These are phyloP conservation scores for Phytophthora hibernalis DNA, from an alignment of 352 stramenopile species.

Conservation along the genomic window DNA sequence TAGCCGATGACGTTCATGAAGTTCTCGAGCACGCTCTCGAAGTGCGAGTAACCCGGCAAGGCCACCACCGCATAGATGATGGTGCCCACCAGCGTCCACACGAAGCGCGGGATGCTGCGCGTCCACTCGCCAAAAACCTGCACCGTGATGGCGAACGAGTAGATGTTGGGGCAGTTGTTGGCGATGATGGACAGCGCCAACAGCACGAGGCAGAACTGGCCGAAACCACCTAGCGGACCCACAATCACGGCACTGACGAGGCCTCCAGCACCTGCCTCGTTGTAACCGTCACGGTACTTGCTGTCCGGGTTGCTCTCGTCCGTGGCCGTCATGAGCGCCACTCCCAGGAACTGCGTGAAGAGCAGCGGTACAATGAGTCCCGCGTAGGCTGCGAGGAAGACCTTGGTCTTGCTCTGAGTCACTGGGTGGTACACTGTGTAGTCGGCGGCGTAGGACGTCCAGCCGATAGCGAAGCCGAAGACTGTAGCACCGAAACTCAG, in stretches of 20 bases:
- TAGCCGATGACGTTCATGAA: slow-evolving; percentile 68
- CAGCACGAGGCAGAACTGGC: slow-evolving; percentile 51
- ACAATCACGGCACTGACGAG: slow-evolving; percentile 49
- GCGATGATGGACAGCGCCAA: slow-evolving; percentile 58
- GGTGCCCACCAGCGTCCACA: slow-evolving; percentile 49
- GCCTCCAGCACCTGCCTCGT: slow-evolving; percentile 36
- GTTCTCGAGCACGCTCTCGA: slow-evolving; percentile 53
- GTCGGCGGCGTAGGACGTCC: slow-evolving; percentile 48
- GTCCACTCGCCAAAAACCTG: slow-evolving; percentile 52
- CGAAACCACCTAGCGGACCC: slow-evolving; percentile 45
- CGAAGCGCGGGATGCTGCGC: slow-evolving; percentile 39
- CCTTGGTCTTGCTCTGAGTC: slow-evolving; percentile 51
- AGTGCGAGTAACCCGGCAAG: slow-evolving; percentile 49
- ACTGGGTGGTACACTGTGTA: slow-evolving; percentile 58
- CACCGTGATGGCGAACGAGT: slow-evolving; percentile 55
- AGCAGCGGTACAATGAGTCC: slow-evolving; percentile 51
- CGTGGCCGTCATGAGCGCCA: slow-evolving; percentile 50
- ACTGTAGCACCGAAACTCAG: slow-evolving; percentile 46
- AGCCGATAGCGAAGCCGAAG: slow-evolving; percentile 52
- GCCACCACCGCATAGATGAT: slow-evolving; percentile 50
- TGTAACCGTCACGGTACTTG: slow-evolving; percentile 46
- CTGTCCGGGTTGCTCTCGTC: slow-evolving; percentile 38
- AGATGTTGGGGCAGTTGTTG: slow-evolving; percentile 67
- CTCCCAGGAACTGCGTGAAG: slow-evolving; percentile 52
- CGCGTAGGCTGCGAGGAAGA: slow-evolving; percentile 50